Evolutionary conservation across 2,329 filamentous ascomycete genomes (phyloP).

Genomic region (Hymenoscyphus fructigenus): DNA sequence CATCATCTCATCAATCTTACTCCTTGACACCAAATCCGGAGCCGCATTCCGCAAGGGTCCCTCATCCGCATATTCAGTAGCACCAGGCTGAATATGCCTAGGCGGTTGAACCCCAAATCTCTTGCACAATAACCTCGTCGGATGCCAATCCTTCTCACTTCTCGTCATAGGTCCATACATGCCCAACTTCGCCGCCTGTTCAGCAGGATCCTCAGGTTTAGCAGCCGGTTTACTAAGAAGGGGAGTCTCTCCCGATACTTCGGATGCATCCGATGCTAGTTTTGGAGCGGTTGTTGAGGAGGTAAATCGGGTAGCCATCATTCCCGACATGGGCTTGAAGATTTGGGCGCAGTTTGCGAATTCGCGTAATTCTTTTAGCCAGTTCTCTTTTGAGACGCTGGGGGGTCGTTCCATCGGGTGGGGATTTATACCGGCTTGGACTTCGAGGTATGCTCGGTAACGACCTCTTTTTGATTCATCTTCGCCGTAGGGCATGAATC

Average conservation of each 20-base stretch:
- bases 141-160: constrained; percentile 69
- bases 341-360: constrained; percentile 71
- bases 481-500: constrained; percentile 82
- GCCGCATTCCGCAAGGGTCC: constrained; percentile 28
- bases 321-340: constrained; percentile 87
- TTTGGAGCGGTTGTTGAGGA: constrained; percentile 56
- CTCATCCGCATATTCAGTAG: constrained; percentile 42
- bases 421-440: constrained; percentile 63
- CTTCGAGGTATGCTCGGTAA: constrained; percentile 79
- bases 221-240: constrained; percentile 48
- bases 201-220: constrained; percentile 72
- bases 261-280: constrained; percentile 40
- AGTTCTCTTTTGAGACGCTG: constrained; percentile 64
- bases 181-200: constrained; percentile 81
- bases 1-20: constrained; percentile 55
- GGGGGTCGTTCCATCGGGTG: constrained; percentile 52
- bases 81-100: constrained; percentile 57
- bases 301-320: constrained; percentile 93
- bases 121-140: constrained; percentile 86
- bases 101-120: constrained; percentile 86
- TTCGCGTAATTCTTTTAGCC: constrained; percentile 74
- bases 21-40: constrained; percentile 52
- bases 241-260: constrained; percentile 37
- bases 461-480: constrained; percentile 76
- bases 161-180: constrained; percentile 94